Conservation (phyloP, 163 green algal genomes). For the Scenedesmus sp. region DNA sequence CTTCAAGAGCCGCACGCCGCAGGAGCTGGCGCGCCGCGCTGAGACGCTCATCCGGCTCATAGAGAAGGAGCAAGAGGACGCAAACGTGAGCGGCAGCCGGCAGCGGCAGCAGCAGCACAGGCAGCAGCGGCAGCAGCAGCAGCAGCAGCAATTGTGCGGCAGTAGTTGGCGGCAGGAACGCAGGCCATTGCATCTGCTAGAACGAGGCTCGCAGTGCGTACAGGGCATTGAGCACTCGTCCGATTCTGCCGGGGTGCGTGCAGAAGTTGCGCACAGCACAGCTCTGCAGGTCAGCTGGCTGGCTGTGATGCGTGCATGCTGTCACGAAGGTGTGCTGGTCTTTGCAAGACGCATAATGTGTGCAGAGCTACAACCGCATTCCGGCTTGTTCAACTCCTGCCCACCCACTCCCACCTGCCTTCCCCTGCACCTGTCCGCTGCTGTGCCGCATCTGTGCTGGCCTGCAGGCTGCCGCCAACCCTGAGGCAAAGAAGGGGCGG, state of each 20-base stretch:
- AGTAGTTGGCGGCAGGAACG: too few relatives aligned
- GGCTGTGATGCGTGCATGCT: background rate
- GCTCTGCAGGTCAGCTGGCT: background rate
- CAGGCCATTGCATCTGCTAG: too few relatives aligned
- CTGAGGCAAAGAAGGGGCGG: slow-evolving; percentile 1
- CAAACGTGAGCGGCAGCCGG: slow-evolving; percentile 23
- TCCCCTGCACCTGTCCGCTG: too few relatives aligned
- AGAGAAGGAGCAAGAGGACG: slow-evolving; percentile 94
- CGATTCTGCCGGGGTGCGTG: background rate
- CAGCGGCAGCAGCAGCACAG: background rate
- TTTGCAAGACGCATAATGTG: too few relatives aligned
- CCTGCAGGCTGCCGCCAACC: slow-evolving; percentile 18
- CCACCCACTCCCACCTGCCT: background rate
- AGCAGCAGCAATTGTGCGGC: background rate
- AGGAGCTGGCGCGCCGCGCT: slow-evolving; percentile 81
- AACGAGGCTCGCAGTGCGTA: too few relatives aligned
- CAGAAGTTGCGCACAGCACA: background rate
- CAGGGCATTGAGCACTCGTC: background rate
- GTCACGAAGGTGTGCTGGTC: too few relatives aligned
- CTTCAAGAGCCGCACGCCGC: slow-evolving; percentile 96
- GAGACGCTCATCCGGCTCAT: slow-evolving; percentile 98
- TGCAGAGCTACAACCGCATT: background rate
- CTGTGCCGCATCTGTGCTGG: background rate
- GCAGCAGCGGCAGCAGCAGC: background rate
- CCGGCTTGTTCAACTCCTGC: too few relatives aligned